Evolutionary conservation across 139 green algal species (phyloP).

Genomic region (Haematococcus lacustris): DNA sequence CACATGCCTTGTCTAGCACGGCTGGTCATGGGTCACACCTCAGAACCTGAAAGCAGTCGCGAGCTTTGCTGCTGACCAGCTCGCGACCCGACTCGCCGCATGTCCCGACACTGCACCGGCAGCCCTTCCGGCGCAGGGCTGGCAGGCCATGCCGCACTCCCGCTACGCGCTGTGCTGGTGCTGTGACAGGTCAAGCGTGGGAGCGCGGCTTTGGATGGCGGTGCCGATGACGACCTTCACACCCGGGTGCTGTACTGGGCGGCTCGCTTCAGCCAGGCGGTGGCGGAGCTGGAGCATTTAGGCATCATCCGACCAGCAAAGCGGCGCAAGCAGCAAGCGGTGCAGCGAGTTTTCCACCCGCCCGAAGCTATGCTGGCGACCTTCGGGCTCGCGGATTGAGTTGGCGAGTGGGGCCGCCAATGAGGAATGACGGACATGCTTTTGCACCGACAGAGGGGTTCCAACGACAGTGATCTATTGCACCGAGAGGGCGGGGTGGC

Average conservation of each 20-base stretch:
- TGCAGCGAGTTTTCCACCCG: conserved; percentile 12
- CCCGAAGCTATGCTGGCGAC: neutral
- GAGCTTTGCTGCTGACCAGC: neutral
- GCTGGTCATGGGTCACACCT: too few relatives aligned
- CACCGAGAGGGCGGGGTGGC: too few relatives aligned
- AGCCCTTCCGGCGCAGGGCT: too few relatives aligned
- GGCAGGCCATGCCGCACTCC: too few relatives aligned
- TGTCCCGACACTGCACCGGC: neutral
- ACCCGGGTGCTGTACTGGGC: conserved; percentile 12
- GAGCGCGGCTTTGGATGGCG: neutral
- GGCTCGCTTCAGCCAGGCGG: conserved; percentile 23
- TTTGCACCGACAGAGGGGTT: neutral
- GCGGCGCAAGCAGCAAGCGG: conserved; percentile 1
- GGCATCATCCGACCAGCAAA: conserved; percentile 19
- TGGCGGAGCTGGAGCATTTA: conserved; percentile 23
- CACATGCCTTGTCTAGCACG: too few relatives aligned
- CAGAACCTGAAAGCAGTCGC: too few relatives aligned
- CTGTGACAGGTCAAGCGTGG: neutral
- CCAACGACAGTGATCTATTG: too few relatives aligned
- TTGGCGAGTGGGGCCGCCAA: neutral
- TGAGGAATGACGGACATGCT: neutral
- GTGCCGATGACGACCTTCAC: neutral
- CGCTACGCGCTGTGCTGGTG: too few relatives aligned
- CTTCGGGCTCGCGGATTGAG: neutral
- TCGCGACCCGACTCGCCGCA: neutral